Evolutionary conservation across 208 protist genomes (phyloP).

Genomic region (Trypanosoma vivax): DNA sequence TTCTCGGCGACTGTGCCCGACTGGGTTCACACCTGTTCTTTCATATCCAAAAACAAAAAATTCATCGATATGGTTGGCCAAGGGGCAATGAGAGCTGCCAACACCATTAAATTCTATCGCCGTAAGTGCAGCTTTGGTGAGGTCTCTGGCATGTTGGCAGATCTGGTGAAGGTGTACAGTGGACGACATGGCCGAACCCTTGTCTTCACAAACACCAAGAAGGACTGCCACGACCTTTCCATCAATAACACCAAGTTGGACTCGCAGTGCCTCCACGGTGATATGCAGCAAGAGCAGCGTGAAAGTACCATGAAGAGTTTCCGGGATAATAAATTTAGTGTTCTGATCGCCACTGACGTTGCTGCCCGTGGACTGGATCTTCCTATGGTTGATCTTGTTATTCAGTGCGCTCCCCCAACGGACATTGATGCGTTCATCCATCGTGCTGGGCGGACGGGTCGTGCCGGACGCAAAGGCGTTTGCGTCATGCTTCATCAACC

Average conservation of each 20-base stretch:
- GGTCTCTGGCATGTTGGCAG: constrained; percentile 88
- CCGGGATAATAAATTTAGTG: constrained; percentile 88
- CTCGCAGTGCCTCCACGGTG: constrained; percentile 94
- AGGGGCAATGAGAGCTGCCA: constrained; percentile 91
- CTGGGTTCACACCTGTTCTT: constrained; percentile 83
- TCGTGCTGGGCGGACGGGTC: constrained; percentile 93
- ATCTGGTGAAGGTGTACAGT: constrained; percentile 87
- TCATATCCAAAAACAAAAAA: constrained; percentile 77
- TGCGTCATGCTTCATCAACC: constrained; percentile 85
- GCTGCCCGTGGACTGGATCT: constrained; percentile 85
- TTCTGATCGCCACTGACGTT: constrained; percentile 93
- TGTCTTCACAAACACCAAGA: constrained; percentile 92
- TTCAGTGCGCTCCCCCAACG: constrained; percentile 74
- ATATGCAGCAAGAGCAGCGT: constrained; percentile 91
- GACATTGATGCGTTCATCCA: constrained; percentile 96
- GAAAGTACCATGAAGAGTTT: constrained; percentile 93
- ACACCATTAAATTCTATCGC: constrained; percentile 83
- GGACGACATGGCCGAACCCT: constrained; percentile 78
- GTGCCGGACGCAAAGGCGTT: constrained; percentile 88
- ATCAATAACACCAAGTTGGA: constrained; percentile 88
- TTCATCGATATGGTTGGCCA: constrained; percentile 94
- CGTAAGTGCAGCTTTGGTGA: constrained; percentile 88
- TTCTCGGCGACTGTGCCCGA: constrained; percentile 92
- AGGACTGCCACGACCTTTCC: constrained; percentile 87
- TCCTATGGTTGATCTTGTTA: constrained; percentile 87